A percentile compares a stretch with the other conserved stretches of the same genome.
Evolutionary conservation across 2,329 filamentous ascomycete species (phyloP).

Genomic region (Ophiocordyceps sinensis): DNA sequence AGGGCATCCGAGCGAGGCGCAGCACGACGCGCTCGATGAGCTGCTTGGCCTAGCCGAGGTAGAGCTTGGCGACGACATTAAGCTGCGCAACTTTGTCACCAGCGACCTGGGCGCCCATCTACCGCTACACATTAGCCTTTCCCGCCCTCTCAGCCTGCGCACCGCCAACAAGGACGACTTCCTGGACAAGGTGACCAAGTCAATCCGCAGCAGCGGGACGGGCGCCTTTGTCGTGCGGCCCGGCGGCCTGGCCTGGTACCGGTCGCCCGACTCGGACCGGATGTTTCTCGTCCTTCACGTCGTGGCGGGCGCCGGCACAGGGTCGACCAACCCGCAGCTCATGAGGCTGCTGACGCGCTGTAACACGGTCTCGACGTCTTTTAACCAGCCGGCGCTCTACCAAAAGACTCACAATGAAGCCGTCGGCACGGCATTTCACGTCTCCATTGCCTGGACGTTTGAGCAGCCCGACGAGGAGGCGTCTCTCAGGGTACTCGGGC

Average conservation of each 20-base stretch:
- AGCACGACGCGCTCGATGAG: conserved; percentile 30
- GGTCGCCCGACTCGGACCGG: conserved; percentile 45
- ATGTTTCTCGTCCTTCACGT: conserved; percentile 75
- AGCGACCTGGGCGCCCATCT: conserved; percentile 65
- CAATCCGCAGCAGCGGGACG: conserved; percentile 18
- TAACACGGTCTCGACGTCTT: conserved; percentile 46
- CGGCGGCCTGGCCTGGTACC: conserved; percentile 31
- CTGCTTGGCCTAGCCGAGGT: conserved; percentile 24
- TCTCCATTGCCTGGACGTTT: conserved; percentile 81
- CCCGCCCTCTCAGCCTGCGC: conserved; percentile 60
- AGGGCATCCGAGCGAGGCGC: conserved; percentile 39
- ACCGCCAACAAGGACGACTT: conserved; percentile 62
- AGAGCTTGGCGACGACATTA: conserved; percentile 15
- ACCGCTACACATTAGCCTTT: conserved; percentile 84
- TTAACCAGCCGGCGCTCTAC: conserved; percentile 62
- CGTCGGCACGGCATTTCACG: conserved; percentile 49
- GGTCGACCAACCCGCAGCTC: conserved; percentile 35
- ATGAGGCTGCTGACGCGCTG: conserved; percentile 48
- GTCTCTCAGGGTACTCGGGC: conserved; percentile 10
- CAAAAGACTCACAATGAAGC: conserved; percentile 12
- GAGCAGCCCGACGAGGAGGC: conserved; percentile 30
- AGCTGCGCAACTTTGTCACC: conserved; percentile 53
- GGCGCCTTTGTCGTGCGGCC: conserved; percentile 24
- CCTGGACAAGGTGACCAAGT: conserved; percentile 34
- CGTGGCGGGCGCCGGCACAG: conserved; percentile 9